These are phyloP conservation scores for Alternaria tenuissima DNA, from an alignment of 2,329 filamentous ascomycete genomes.

Conservation along the genomic window DNA sequence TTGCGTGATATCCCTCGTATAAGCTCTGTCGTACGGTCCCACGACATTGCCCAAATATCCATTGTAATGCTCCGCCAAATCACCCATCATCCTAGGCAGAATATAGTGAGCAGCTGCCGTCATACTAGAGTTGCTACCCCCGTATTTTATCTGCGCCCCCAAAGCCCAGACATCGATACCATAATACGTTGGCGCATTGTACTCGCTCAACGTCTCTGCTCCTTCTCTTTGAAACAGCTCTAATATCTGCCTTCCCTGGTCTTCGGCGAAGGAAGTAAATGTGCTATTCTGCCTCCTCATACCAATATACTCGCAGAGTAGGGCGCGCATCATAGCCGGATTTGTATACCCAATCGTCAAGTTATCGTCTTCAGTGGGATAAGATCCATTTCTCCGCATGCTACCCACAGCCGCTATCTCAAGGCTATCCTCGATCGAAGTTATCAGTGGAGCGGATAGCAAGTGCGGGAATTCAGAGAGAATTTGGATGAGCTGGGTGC, in stretches of 20 bases:
- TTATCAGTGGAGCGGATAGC: constrained; percentile 42
- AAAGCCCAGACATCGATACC: constrained; percentile 55
- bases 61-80: constrained; percentile 50
- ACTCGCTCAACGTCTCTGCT: constrained; percentile 50
- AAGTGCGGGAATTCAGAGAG: constrained; percentile 49
- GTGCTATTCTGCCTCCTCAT: constrained; percentile 49
- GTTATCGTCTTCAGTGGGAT: constrained; percentile 48
- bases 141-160: constrained; percentile 51
- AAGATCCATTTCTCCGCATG: constrained; percentile 54
- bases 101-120: constrained; percentile 42
- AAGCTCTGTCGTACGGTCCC: constrained; percentile 51
- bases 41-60: constrained; percentile 49
- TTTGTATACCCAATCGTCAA: constrained; percentile 54
- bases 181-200: constrained; percentile 55
- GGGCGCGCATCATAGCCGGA: constrained; percentile 53
- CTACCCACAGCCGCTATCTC: constrained; percentile 50
- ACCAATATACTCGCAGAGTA: constrained; percentile 55
- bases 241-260: constrained; percentile 15
- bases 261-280: constrained; percentile 44
- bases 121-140: constrained; percentile 39
- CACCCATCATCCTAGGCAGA: constrained; percentile 46
- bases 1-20: constrained; percentile 52
- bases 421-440: constrained; percentile 50
- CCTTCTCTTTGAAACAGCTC: constrained; percentile 38
- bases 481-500: constrained; percentile 48